Percentiles rank a stretch among this genome's conserved stretches.
Evolutionary conservation across 306 rosid species (phyloP).

Genomic region (Begonia masoniana): DNA sequence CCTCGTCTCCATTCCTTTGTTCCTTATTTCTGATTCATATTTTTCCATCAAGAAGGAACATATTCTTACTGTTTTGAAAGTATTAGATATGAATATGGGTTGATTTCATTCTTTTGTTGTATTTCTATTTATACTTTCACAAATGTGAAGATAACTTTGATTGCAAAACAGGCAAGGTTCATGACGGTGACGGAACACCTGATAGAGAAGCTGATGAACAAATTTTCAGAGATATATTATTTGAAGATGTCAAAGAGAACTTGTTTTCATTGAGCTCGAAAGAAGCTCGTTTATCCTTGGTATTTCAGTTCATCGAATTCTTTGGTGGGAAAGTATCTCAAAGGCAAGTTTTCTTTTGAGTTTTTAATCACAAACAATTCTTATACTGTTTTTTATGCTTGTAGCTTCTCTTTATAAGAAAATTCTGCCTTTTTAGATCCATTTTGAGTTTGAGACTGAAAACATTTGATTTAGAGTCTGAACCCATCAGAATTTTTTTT

Average conservation of each 20-base stretch:
- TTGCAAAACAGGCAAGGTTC: constrained; percentile 26
- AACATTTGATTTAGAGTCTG: too few relatives aligned
- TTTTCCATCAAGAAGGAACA: too few relatives aligned
- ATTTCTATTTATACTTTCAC: too few relatives aligned
- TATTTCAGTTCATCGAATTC: constrained; percentile 70
- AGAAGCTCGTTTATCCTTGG: constrained; percentile 60
- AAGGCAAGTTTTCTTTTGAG: constrained; percentile 41
- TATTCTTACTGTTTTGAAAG: too few relatives aligned
- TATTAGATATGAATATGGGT: too few relatives aligned
- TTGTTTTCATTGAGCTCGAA: constrained; percentile 65
- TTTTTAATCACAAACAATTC: neutral
- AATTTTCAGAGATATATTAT: constrained; percentile 51
- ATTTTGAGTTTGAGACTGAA: too few relatives aligned
- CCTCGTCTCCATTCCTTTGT: too few relatives aligned
- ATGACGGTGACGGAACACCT: constrained; percentile 23
- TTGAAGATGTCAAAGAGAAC: constrained; percentile 75
- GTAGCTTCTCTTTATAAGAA: too few relatives aligned
- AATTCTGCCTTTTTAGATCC: too few relatives aligned
- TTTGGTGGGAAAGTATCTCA: constrained; percentile 71
- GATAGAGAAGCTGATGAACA: constrained; percentile 61
- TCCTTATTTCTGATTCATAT: too few relatives aligned
- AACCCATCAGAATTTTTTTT: too few relatives aligned
- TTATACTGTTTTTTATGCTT: neutral
- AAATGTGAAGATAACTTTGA: constrained; percentile 14
- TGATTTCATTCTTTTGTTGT: too few relatives aligned